Conservation (phyloP, 1,139 yeast genomes). For the Magnusiomyces ingens region DNA sequence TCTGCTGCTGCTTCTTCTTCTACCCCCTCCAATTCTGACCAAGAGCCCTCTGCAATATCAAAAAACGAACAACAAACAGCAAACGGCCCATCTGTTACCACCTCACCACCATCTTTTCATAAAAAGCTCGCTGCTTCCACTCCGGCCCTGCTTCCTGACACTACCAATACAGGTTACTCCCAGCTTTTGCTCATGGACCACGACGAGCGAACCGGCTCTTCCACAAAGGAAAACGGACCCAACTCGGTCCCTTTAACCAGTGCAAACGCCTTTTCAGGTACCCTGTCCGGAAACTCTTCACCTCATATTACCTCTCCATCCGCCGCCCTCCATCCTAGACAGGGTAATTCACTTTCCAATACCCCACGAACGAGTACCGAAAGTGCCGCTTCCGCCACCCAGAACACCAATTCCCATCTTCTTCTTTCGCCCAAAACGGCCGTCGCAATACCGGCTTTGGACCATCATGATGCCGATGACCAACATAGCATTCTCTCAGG, state of each 20-base stretch:
- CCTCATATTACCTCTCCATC: too few relatives aligned
- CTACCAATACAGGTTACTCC: conserved; percentile 1
- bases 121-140: neutral
- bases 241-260: conserved; percentile 1
- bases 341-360: too few relatives aligned
- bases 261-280: neutral
- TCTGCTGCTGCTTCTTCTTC: neutral
- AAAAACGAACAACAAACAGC: neutral
- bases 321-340: too few relatives aligned
- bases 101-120: neutral
- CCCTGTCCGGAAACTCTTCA: too few relatives aligned
- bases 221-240: neutral
- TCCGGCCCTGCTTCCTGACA: neutral
- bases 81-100: neutral
- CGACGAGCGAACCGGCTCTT: conserved; percentile 40
- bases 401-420: too few relatives aligned
- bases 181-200: conserved; percentile 92
- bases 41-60: neutral
- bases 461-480: too few relatives aligned
- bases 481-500: too few relatives aligned
- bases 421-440: too few relatives aligned
- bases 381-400: too few relatives aligned
- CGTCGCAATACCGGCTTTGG: too few relatives aligned
- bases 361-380: too few relatives aligned
- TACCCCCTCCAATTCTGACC: neutral